phyloP scores from a whole-genome alignment of 2,329 filamentous ascomycete species.

The Microcyclosporella mali region DNA sequence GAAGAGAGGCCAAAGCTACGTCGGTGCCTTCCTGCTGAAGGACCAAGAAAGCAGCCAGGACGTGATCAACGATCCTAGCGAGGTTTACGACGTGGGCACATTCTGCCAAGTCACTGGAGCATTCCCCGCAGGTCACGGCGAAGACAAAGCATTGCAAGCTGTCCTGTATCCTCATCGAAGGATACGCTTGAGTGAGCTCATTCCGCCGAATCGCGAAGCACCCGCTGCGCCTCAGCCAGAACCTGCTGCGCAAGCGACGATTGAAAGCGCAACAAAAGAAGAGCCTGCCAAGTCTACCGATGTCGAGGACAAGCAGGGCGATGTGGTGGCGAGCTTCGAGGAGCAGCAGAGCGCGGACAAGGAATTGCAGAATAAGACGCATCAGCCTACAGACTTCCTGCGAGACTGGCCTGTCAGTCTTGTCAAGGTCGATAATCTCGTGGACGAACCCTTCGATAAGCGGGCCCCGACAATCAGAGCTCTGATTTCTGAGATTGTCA shows the following conservation, averaged over 20 bases:
- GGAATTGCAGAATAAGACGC: slow-evolving; percentile 37
- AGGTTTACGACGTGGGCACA: slow-evolving; percentile 92
- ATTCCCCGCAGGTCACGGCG: slow-evolving; percentile 75
- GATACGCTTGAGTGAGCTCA: slow-evolving; percentile 79
- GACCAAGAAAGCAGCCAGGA: slow-evolving; percentile 92
- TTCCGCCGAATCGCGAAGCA: slow-evolving; percentile 57
- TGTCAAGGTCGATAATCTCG: slow-evolving; percentile 89
- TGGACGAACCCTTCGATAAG: slow-evolving; percentile 81
- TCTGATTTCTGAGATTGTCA: slow-evolving; percentile 94
- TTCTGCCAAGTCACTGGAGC: slow-evolving; percentile 97
- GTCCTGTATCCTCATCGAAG: slow-evolving; percentile 94
- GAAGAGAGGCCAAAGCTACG: slow-evolving; percentile 92
- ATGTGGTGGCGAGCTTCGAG: slow-evolving; percentile 95
- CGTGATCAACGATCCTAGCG: slow-evolving; percentile 79
- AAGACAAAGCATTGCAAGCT: slow-evolving; percentile 73
- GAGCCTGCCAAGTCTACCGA: slow-evolving; percentile 40
- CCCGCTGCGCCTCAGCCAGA: slow-evolving; percentile 44
- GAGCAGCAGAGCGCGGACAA: slow-evolving; percentile 68
- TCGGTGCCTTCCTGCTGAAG: slow-evolving; percentile 94
- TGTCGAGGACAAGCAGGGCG: slow-evolving; percentile 68
- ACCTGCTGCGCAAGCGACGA: slow-evolving; percentile 46
- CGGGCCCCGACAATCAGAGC: slow-evolving; percentile 85
- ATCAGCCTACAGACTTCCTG: slow-evolving; percentile 84
- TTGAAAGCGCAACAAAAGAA: slow-evolving; percentile 19
- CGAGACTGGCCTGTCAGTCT: slow-evolving; percentile 87